phyloP scores from a whole-genome alignment of 306 rosid species.

The Vachellia collinsii region DNA sequence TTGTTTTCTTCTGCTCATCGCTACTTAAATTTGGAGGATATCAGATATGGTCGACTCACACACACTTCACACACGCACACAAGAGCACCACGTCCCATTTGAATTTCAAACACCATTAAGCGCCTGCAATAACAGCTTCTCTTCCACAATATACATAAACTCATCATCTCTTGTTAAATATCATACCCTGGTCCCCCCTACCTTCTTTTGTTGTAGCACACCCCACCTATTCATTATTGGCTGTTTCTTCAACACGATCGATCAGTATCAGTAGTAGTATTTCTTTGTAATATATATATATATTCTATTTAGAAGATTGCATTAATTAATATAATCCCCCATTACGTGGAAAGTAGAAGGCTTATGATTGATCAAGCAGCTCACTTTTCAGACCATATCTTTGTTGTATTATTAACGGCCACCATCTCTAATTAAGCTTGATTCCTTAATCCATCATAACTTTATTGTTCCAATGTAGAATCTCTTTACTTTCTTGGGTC shows the following conservation, averaged over 20 bases:
- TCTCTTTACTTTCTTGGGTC: not conserved
- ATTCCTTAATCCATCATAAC: not conserved
- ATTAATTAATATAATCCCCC: not conserved
- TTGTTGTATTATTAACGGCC: not conserved
- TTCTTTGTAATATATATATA: no score
- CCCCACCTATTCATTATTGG: slow-evolving; percentile 5
- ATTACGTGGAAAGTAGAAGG: not conserved
- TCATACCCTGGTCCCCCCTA: slow-evolving; percentile 54
- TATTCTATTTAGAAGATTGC: not conserved
- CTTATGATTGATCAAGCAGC: not conserved
- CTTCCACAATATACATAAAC: not conserved
- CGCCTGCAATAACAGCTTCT: slow-evolving; percentile 15
- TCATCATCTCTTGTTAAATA: not conserved
- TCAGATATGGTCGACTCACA: not conserved
- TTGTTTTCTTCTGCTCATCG: slow-evolving; percentile 18
- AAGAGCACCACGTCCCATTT: slow-evolving; percentile 20
- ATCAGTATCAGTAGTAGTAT: not conserved
- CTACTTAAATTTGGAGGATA: slow-evolving; percentile 20
- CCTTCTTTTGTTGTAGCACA: not conserved
- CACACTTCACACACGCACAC: no score
- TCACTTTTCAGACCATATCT: not conserved
- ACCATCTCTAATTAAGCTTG: not conserved
- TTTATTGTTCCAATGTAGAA: no score
- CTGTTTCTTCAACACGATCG: not conserved
- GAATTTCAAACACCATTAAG: slow-evolving; percentile 56